Evolutionary conservation across 2,329 filamentous ascomycete genomes (phyloP).

Genomic region (Pestalotiopsis sp.): DNA sequence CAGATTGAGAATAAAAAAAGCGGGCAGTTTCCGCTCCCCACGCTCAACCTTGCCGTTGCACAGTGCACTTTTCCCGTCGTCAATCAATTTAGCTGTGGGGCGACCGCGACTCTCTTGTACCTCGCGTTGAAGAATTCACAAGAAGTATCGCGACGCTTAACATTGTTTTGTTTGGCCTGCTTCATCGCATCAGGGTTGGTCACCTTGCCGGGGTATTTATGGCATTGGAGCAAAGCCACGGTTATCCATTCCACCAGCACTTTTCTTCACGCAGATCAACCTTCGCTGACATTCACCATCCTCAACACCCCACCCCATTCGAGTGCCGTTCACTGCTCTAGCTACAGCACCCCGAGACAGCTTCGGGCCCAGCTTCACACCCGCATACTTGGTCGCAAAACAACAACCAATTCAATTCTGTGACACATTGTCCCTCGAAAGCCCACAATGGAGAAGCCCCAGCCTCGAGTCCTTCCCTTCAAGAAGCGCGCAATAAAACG

Average conservation of each 20-base stretch:
- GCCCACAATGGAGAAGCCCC: constrained; percentile 25
- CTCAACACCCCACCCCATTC: too few relatives aligned
- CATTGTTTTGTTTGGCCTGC: constrained; percentile 1
- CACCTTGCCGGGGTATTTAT: background rate
- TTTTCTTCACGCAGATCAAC: too few relatives aligned
- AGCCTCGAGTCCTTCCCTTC: constrained; percentile 41
- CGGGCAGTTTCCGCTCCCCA: background rate
- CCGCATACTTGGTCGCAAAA: background rate
- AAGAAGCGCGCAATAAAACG: constrained; percentile 53
- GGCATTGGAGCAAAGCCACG: too few relatives aligned
- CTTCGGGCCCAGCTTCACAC: background rate
- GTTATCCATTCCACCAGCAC: too few relatives aligned
- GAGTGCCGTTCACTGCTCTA: too few relatives aligned
- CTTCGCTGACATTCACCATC: too few relatives aligned
- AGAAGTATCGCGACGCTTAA: background rate
- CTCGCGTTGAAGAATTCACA: constrained; percentile 8
- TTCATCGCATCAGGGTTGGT: background rate
- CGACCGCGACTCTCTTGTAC: background rate
- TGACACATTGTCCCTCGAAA: background rate
- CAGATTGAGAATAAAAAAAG: background rate
- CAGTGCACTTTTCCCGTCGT: constrained; percentile 3
- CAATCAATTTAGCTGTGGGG: constrained; percentile 9
- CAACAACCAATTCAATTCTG: background rate
- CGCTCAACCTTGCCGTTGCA: background rate
- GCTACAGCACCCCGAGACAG: background rate